Conservation (phyloP, 2,329 filamentous ascomycete genomes). For the Pseudogymnoascus pannorum region DNA sequence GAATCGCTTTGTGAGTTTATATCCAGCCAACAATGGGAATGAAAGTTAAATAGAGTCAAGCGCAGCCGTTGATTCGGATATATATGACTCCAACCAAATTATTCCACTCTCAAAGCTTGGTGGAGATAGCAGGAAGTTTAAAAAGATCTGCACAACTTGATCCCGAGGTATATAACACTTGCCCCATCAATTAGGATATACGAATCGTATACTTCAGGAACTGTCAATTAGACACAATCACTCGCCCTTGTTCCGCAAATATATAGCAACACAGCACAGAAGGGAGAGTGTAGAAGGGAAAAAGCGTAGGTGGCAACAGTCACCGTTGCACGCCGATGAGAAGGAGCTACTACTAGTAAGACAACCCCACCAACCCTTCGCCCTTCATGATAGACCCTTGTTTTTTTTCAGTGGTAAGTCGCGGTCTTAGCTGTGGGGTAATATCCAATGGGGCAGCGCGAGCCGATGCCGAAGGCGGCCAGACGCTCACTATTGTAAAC, state of each 20-base stretch:
- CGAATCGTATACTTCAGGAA: neutral
- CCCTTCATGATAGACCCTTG: neutral
- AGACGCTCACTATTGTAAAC: neutral
- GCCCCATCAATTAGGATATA: neutral
- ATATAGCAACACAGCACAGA: neutral
- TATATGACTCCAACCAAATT: neutral
- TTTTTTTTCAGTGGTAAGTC: neutral
- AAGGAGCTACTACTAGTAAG: neutral
- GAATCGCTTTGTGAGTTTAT: neutral
- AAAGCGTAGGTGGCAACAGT: neutral
- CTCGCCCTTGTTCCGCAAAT: neutral
- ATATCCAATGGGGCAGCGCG: neutral
- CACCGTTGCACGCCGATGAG: neutral
- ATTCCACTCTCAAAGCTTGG: neutral
- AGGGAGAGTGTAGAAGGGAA: neutral
- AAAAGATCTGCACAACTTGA: neutral
- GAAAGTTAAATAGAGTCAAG: neutral
- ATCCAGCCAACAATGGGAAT: neutral
- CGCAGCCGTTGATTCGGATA: neutral
- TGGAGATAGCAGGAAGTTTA: neutral
- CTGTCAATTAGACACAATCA: neutral
- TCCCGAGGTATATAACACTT: neutral
- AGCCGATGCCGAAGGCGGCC: neutral
- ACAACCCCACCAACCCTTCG: neutral
- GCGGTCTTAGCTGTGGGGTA: slow-evolving; percentile 3